These are phyloP conservation scores for Tetrapisispora iriomotensis DNA, from an alignment of 805 yeast genomes.

Conservation along the genomic window DNA sequence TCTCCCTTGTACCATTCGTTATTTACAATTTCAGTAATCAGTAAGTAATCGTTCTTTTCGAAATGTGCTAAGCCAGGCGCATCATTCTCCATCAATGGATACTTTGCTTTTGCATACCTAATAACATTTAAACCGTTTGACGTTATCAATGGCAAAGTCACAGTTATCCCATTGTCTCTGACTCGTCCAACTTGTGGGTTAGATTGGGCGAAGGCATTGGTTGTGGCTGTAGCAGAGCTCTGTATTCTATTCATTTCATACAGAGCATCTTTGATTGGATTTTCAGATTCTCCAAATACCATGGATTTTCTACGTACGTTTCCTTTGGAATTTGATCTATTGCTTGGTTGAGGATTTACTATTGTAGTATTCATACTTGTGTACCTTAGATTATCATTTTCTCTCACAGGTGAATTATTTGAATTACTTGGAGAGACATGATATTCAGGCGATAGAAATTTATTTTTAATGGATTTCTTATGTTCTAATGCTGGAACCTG, in stretches of 20 bases:
- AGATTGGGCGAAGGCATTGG: constrained; percentile 10
- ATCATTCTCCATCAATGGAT: constrained; percentile 21
- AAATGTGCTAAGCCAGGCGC: constrained; percentile 25
- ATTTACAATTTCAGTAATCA: constrained; percentile 23
- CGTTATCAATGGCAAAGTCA: constrained; percentile 23
- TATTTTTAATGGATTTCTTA: neutral
- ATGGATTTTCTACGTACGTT: constrained; percentile 21
- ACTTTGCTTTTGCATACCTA: constrained; percentile 26
- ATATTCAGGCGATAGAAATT: neutral
- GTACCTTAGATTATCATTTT: neutral
- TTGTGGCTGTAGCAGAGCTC: constrained; percentile 11
- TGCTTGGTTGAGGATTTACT: constrained; percentile 5
- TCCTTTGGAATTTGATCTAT: neutral
- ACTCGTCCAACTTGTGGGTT: constrained; percentile 16
- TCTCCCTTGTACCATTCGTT: constrained; percentile 29
- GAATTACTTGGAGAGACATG: neutral
- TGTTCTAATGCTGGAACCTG: neutral
- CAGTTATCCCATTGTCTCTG: constrained; percentile 25
- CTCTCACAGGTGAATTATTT: neutral
- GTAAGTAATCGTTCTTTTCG: constrained; percentile 23
- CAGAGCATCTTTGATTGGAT: constrained; percentile 26
- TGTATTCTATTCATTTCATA: constrained; percentile 25
- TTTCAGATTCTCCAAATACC: constrained; percentile 16
- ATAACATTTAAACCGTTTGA: constrained; percentile 21
- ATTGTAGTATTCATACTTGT: constrained; percentile 8